phyloP scores from a whole-genome alignment of 768 basidiomycete genomes.

The Fibroporia radiculosa region DNA sequence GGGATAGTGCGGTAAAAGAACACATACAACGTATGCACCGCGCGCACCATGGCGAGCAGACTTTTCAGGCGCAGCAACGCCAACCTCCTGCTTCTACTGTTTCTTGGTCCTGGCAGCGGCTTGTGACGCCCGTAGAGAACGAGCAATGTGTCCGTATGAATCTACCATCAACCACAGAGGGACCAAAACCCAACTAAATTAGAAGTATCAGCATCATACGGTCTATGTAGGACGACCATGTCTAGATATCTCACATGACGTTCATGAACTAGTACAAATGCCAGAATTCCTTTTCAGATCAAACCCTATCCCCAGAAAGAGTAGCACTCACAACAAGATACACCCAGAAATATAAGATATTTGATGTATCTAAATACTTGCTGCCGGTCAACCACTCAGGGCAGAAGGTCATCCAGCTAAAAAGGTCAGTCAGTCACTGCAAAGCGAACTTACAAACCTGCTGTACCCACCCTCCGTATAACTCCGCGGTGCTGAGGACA shows the following conservation, averaged over 20 bases:
- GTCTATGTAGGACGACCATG: neutral
- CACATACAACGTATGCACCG: too few species aligned
- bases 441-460: neutral
- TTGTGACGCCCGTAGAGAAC: constrained; percentile 39
- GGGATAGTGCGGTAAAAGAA: too few species aligned
- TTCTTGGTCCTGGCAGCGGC: constrained; percentile 15
- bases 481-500: constrained; percentile 64
- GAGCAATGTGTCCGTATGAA: constrained; percentile 65
- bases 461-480: constrained; percentile 60
- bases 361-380: constrained; percentile 63
- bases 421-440: neutral
- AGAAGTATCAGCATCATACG: constrained; percentile 2
- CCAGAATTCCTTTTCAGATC: neutral
- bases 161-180: constrained; percentile 73
- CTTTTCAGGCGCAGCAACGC: too few species aligned
- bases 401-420: constrained; percentile 79
- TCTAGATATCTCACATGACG: constrained; percentile 45
- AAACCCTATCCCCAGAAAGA: neutral
- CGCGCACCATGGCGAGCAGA: too few species aligned
- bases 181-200: constrained; percentile 66
- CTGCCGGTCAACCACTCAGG: constrained; percentile 81
- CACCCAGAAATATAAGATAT: constrained; percentile 68
- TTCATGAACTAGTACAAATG: constrained; percentile 64
- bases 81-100: constrained; percentile 6
- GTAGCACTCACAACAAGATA: constrained; percentile 64